phyloP scores from a whole-genome alignment of 768 basidiomycete genomes.

The Kwoniella pini region DNA sequence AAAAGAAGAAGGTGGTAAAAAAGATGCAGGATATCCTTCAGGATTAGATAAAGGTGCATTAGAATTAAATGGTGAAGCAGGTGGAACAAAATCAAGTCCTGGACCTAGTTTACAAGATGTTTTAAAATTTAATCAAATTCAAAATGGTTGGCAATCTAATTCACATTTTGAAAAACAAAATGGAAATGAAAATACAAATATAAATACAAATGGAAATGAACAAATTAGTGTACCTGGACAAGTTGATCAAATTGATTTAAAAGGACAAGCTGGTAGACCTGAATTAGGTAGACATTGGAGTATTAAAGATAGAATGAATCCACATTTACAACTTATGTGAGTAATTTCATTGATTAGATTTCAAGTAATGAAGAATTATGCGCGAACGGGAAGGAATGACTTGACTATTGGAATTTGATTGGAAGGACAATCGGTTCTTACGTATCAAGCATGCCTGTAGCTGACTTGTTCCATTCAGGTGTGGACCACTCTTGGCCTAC shows the following conservation, averaged over 20 bases:
- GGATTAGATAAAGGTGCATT: constrained; percentile 44
- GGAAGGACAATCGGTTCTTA: too few relatives aligned
- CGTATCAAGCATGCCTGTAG: too few relatives aligned
- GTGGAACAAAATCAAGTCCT: constrained; percentile 37
- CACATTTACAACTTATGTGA: constrained; percentile 75
- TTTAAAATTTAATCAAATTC: constrained; percentile 13
- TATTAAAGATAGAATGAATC: constrained; percentile 63
- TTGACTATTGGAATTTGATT: too few relatives aligned
- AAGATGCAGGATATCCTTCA: constrained; percentile 37
- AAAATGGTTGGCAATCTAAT: background rate
- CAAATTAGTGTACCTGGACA: constrained; percentile 13
- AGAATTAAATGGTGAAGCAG: constrained; percentile 40
- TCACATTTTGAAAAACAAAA: background rate
- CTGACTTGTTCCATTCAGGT: constrained; percentile 55
- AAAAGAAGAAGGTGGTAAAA: constrained; percentile 44
- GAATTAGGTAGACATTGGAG: constrained; percentile 21
- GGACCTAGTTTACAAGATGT: constrained; percentile 43
- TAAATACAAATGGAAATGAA: too few relatives aligned
- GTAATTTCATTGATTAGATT: constrained; percentile 11
- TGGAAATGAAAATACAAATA: too few relatives aligned
- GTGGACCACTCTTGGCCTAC: constrained; percentile 83
- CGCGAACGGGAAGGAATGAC: too few relatives aligned
- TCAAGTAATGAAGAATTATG: background rate
- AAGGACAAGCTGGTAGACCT: constrained; percentile 7
- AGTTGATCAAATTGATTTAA: background rate